phyloP scores from a whole-genome alignment of 495 filamentous ascomycete species.

The Neurospora sp. region DNA sequence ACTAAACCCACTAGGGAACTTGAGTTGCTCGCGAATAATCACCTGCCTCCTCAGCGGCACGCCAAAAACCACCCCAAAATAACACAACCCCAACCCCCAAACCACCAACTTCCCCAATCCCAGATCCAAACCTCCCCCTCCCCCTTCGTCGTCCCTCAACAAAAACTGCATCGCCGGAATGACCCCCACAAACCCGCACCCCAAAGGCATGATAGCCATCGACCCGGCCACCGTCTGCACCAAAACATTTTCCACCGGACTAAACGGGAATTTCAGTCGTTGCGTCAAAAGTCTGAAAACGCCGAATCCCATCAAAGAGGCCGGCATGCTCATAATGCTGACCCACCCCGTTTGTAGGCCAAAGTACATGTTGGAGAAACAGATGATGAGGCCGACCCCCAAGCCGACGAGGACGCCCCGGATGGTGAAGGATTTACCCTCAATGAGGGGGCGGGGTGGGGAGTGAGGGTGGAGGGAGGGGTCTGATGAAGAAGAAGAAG shows the following conservation, averaged over 20 bases:
- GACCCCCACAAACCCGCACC: slow-evolving; percentile 88
- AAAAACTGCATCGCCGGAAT: slow-evolving; percentile 79
- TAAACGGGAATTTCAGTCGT: slow-evolving; percentile 67
- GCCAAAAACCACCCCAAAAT: slow-evolving; percentile 94
- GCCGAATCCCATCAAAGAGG: slow-evolving; percentile 90
- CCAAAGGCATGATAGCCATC: slow-evolving; percentile 94
- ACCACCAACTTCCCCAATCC: slow-evolving; percentile 67
- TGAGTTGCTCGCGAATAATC: slow-evolving; percentile 81
- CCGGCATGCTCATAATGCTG: slow-evolving; percentile 66
- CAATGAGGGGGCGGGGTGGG: slow-evolving; percentile 1
- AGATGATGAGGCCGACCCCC: slow-evolving; percentile 76
- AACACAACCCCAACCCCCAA: slow-evolving; percentile 84
- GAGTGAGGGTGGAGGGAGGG: not conserved
- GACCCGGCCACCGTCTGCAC: slow-evolving; percentile 94
- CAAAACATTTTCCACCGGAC: slow-evolving; percentile 92
- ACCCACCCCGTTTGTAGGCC: slow-evolving; percentile 95
- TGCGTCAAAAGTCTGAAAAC: slow-evolving; percentile 71
- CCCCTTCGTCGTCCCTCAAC: slow-evolving; percentile 53
- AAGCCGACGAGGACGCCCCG: slow-evolving; percentile 75
- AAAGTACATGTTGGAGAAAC: slow-evolving; percentile 96
- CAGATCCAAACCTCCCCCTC: slow-evolving; percentile 51
- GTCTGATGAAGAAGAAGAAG: not conserved
- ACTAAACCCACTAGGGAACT: slow-evolving; percentile 90
- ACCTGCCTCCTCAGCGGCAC: slow-evolving; percentile 70
- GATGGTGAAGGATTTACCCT: slow-evolving; percentile 62